phyloP scores from a whole-genome alignment of 306 rosid species.

The Acacia acuminata region DNA sequence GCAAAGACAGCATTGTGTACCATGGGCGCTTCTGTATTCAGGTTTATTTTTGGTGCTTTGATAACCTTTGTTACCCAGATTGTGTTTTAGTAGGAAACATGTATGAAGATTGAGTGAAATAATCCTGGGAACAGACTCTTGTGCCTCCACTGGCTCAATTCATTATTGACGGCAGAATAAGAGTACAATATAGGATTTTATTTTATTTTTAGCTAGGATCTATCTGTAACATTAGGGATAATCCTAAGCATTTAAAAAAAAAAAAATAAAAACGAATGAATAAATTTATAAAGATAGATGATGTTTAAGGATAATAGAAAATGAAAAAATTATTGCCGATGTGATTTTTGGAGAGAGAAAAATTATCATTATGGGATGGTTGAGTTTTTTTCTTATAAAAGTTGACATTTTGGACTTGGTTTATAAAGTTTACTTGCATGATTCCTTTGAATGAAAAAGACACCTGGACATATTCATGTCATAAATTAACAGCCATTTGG shows the following conservation, averaged over 20 bases:
- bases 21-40: constrained; percentile 98
- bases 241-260: not conserved
- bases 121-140: not conserved
- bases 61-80: constrained; percentile 20
- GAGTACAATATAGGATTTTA: not conserved
- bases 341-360: not conserved
- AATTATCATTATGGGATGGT: not conserved
- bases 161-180: not conserved
- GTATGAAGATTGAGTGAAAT: not conserved
- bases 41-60: constrained; percentile 47
- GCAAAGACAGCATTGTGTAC: constrained; percentile 81
- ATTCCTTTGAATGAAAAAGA: not conserved
- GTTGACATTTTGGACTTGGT: not conserved
- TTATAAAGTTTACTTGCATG: not conserved
- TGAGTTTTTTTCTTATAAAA: not conserved
- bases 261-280: not conserved
- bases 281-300: not conserved
- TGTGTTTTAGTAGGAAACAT: constrained; percentile 16
- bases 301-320: not conserved
- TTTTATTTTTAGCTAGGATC: not conserved
- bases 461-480: not conserved
- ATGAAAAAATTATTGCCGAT: not conserved
- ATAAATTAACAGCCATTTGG: not conserved
- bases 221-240: not conserved
- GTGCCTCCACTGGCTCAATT: not conserved